Evolutionary conservation across 176 grass and related monocot species (phyloP), one percentile per base, ranked within the genome.

Genomic region (Otatea glauca): DNA sequence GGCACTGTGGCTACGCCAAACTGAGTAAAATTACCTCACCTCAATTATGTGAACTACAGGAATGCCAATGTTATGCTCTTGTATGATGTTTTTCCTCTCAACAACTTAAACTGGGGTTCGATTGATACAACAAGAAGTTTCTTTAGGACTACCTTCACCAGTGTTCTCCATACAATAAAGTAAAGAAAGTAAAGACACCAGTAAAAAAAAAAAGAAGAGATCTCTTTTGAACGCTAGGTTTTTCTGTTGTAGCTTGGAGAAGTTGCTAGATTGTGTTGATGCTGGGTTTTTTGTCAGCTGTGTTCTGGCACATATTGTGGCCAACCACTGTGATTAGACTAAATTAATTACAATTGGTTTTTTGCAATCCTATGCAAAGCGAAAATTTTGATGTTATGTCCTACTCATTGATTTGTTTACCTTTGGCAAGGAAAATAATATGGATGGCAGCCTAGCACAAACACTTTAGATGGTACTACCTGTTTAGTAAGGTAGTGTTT

Each of bases 181-280:
- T 17, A 39, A 59, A 37, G 50, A n/a, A 68, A 42, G 23, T 24
- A 55, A 21, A 38, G 10, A 58, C 50, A 74, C n/a, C 15, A 21
- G 9, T 43, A 24, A 25, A 65, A 55, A 5, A 55, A 5, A 81
- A 65, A n/a, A 37, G 9, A 44, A 74, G 34, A 61, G 8, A 4
- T 2, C 6, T 5, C 1, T 66, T 66, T 10, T 42, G 59, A 67
- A 83, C 3, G 7, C 80, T 72, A 61, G 68, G 7, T 58, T n/a
- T 83, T 83, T 48, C 20, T 68, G 0, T 68, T 24, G 74, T 76
- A 76, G 34, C 41, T 13, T 58, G 58, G 35, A 76, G 74, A 17
- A 29, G 3, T 32, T 73, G 43, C 14, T 50, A 16, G 45, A 59
- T 41, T 25, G 35, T 42, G 12, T 42, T 42, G 53, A 42, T 60